Evolutionary conservation across 805 yeast species (phyloP).

Genomic region (Wickerhamiella australiensis): DNA sequence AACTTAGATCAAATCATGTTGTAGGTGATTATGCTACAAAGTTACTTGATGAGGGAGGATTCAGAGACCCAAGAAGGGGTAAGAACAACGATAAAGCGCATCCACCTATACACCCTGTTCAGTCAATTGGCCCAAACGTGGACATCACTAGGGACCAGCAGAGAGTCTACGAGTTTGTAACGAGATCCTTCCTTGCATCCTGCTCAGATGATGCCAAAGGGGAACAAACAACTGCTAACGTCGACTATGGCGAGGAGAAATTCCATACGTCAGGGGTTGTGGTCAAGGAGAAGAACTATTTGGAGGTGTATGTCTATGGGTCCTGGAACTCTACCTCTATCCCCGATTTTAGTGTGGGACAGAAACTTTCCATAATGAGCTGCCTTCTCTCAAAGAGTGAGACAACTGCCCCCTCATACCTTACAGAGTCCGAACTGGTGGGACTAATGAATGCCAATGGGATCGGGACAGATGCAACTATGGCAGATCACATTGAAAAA

Average conservation of each 20-base stretch:
- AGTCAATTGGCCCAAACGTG: constrained; percentile 15
- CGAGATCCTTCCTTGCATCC: constrained; percentile 77
- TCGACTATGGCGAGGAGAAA: constrained; percentile 68
- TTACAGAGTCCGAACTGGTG: constrained; percentile 88
- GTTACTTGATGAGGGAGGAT: constrained; percentile 36
- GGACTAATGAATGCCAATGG: constrained; percentile 94
- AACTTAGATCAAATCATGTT: constrained; percentile 39
- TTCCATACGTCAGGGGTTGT: constrained; percentile 65
- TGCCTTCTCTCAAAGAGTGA: constrained; percentile 59
- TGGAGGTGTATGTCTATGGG: constrained; percentile 68
- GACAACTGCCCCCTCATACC: constrained; percentile 67
- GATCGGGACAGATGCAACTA: constrained; percentile 97
- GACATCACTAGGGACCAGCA: constrained; percentile 27
- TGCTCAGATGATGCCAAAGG: constrained; percentile 90
- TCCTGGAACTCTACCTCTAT: constrained; percentile 58
- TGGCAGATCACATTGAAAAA: constrained; percentile 92
- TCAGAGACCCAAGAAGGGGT: constrained; percentile 65
- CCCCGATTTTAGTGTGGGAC: constrained; percentile 51
- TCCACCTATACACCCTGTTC: constrained; percentile 93
- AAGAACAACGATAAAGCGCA: constrained; percentile 87
- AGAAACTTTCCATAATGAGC: constrained; percentile 41
- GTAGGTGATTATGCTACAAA: constrained; percentile 66
- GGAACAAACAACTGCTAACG: constrained; percentile 42
- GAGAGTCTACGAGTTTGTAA: constrained; percentile 70
- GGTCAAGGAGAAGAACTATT: constrained; percentile 61